phyloP scores from a whole-genome alignment of 2,329 filamentous ascomycete genomes.

The Neopestalotiopsis sp. region DNA sequence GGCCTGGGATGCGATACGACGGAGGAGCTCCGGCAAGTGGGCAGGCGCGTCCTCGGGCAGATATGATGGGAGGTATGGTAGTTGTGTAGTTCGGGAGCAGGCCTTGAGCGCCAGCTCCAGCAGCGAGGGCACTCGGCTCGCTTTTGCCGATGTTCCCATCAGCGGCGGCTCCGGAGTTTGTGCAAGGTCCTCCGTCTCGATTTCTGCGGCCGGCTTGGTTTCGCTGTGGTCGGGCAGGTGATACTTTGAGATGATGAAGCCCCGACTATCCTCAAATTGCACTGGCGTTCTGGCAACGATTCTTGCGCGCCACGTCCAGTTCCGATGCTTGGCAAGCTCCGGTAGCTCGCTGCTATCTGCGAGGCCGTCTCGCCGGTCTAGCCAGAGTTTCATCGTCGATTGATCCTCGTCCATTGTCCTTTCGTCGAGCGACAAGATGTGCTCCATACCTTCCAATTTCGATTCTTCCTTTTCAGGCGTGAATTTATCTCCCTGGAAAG shows the following conservation, averaged over 20 bases:
- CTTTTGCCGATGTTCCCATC: conserved; percentile 18
- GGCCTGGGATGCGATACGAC: conserved; percentile 45
- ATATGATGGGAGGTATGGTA: conserved; percentile 47
- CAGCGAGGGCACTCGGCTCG: conserved; percentile 52
- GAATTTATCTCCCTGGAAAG: conserved; percentile 37
- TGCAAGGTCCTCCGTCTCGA: conserved; percentile 32
- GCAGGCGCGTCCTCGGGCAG: conserved; percentile 46
- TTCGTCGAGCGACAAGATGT: conserved; percentile 5
- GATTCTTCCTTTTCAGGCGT: conserved; percentile 16
- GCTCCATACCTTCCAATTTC: conserved; percentile 13
- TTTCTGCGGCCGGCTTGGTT: conserved; percentile 6
- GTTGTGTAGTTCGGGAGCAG: conserved; percentile 49
- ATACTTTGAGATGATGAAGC: conserved; percentile 34
- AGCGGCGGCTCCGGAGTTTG: conserved; percentile 23
- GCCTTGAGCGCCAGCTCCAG: conserved; percentile 56
- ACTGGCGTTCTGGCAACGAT: conserved; percentile 35
- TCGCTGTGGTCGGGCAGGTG: conserved; percentile 26
- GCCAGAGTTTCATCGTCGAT: conserved; percentile 22
- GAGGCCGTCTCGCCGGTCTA: conserved; percentile 22
- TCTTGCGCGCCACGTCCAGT: conserved; percentile 27
- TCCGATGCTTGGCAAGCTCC: background rate
- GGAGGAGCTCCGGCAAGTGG: conserved; percentile 47
- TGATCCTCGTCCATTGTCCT: background rate
- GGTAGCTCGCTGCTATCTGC: background rate
- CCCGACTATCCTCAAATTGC: conserved; percentile 38